Conservation (phyloP, 2,329 filamentous ascomycete species). For the Cladosporium sphaerospermum region DNA sequence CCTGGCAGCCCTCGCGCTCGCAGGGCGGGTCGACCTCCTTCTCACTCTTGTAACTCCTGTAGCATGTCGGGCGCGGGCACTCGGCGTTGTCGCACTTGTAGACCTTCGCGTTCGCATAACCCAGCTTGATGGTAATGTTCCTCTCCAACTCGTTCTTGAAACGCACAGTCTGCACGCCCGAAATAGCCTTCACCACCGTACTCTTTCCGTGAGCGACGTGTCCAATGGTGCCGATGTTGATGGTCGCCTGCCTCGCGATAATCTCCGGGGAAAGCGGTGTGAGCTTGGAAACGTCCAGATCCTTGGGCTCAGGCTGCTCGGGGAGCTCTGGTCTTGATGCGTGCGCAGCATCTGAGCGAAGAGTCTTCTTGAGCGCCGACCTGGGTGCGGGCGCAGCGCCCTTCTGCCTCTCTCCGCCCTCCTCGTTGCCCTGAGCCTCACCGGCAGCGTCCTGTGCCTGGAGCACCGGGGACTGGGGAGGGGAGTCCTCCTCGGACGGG, state of each 20-base stretch:
- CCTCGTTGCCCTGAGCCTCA: conserved; percentile 70
- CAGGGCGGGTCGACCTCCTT: conserved; percentile 97
- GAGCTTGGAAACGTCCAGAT: conserved; percentile 74
- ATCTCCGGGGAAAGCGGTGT: conserved; percentile 90
- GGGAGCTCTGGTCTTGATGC: conserved; percentile 62
- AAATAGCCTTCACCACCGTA: conserved; percentile 98
- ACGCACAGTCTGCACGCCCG: conserved; percentile 94
- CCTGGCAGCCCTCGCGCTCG: conserved; percentile 83
- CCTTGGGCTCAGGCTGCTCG: conserved; percentile 86
- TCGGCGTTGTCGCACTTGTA: conserved; percentile 94
- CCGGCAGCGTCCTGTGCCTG: conserved; percentile 52
- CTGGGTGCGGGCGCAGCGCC: conserved; percentile 57
- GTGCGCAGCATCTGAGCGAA: conserved; percentile 50
- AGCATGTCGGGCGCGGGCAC: conserved; percentile 92
- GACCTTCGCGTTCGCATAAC: conserved; percentile 98
- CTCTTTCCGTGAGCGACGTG: conserved; percentile 99
- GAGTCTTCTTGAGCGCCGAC: conserved; percentile 78
- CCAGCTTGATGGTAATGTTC: conserved; percentile 99
- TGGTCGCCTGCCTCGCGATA: conserved; percentile 94
- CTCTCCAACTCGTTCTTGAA: conserved; percentile 99
- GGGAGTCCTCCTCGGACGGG: conserved; percentile 44
- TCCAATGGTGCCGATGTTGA: conserved; percentile 97
- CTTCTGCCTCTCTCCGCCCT: conserved; percentile 55
- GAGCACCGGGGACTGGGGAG: conserved; percentile 48
- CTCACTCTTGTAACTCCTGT: conserved; percentile 95